These are phyloP conservation scores for Paraphaeosphaeria sporulosa DNA, from an alignment of 2,329 filamentous ascomycete genomes.

Conservation along the genomic window DNA sequence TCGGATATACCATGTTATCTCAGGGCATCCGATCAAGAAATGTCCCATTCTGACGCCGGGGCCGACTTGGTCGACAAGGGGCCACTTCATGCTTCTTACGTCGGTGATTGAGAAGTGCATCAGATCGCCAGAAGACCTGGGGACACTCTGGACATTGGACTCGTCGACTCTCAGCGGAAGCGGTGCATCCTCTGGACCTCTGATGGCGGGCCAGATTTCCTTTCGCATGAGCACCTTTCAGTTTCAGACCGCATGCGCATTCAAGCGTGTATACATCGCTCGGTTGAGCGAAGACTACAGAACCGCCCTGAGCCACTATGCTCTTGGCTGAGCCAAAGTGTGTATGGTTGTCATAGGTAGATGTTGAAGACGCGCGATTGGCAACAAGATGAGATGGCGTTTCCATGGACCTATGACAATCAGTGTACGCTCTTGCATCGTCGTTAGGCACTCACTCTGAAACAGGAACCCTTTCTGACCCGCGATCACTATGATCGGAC, in stretches of 20 bases:
- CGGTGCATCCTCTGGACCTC: constrained; percentile 32
- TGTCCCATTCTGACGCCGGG: background rate
- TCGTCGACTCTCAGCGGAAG: constrained; percentile 23
- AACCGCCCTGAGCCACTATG: background rate
- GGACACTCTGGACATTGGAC: constrained; percentile 31
- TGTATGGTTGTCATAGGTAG: background rate
- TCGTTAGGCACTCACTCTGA: background rate
- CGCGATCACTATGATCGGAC: background rate
- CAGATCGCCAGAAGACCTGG: constrained; percentile 35
- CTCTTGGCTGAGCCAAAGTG: background rate
- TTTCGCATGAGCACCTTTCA: constrained; percentile 35
- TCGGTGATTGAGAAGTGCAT: constrained; percentile 25
- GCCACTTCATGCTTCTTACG: constrained; percentile 11
- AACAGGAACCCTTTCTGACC: background rate
- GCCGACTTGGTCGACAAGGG: background rate
- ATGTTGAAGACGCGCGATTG: background rate
- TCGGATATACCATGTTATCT: background rate
- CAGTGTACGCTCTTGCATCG: background rate
- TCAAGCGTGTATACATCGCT: background rate
- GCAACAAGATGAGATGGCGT: background rate
- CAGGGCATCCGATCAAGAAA: background rate
- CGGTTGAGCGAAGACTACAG: background rate
- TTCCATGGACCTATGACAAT: background rate
- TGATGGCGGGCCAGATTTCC: constrained; percentile 41
- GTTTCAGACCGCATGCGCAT: constrained; percentile 25